A percentile compares a stretch with the other conserved stretches of the same genome.
phyloP scores from a whole-genome alignment of 1,139 yeast species.

The Yamadazyma pseudoaaseri region DNA sequence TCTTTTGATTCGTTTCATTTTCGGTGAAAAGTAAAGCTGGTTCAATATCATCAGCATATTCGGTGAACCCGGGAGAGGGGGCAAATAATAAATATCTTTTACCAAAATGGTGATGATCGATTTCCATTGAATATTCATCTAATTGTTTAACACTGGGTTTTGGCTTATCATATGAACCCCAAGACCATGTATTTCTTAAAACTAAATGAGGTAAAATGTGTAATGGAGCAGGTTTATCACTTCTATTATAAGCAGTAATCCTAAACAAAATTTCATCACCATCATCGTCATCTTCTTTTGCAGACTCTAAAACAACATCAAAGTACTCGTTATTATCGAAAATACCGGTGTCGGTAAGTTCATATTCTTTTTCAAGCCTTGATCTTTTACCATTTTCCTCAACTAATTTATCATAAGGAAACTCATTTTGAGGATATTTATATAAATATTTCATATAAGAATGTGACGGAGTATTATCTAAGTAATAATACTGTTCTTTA shows the following conservation, averaged over 20 bases:
- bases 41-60: constrained; percentile 62
- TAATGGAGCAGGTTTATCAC: constrained; percentile 80
- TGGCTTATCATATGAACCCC: constrained; percentile 65
- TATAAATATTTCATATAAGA: constrained; percentile 90
- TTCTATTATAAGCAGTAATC: constrained; percentile 86
- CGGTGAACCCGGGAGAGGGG: constrained; percentile 80
- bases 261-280: constrained; percentile 85
- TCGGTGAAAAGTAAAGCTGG: constrained; percentile 82
- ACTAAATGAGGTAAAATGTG: constrained; percentile 85
- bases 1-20: constrained; percentile 77
- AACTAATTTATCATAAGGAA: constrained; percentile 78
- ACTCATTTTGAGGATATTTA: constrained; percentile 85
- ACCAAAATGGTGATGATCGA: constrained; percentile 74
- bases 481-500: constrained; percentile 75
- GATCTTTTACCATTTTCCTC: constrained; percentile 66
- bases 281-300: constrained; percentile 83
- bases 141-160: constrained; percentile 53
- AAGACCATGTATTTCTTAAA: constrained; percentile 90
- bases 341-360: constrained; percentile 71
- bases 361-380: constrained; percentile 67
- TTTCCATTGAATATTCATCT: constrained; percentile 50
- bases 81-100: constrained; percentile 71
- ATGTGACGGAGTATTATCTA: constrained; percentile 93
- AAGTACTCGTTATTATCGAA: constrained; percentile 82
- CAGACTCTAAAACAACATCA: constrained; percentile 90